These are phyloP conservation scores for Coemansia sp. DNA, from an alignment of 192 early-diverging fungal species.

Conservation along the genomic window DNA sequence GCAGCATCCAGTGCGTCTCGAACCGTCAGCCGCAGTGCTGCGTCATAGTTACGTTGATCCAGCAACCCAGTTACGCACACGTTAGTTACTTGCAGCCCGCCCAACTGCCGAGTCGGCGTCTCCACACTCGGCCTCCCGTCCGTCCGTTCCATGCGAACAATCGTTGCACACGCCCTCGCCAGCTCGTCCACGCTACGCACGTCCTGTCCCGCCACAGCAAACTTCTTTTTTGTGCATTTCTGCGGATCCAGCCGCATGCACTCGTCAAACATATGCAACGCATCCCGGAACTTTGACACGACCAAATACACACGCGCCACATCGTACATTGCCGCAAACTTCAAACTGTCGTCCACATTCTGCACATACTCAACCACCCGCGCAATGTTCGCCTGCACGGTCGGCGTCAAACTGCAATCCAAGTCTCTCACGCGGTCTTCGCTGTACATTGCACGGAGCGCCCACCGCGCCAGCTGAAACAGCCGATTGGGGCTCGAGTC, in stretches of 20 bases:
- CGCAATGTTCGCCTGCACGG: constrained; percentile 11
- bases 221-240: constrained; percentile 10
- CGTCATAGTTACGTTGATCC: constrained; percentile 11
- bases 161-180: constrained; percentile 17
- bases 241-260: constrained; percentile 24
- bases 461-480: constrained; percentile 29
- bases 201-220: constrained; percentile 8
- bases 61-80: background rate
- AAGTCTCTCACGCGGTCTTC: constrained; percentile 27
- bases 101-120: constrained; percentile 19
- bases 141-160: background rate
- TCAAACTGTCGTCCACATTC: background rate
- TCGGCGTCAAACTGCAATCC: background rate
- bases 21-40: constrained; percentile 15
- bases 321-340: constrained; percentile 27
- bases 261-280: constrained; percentile 18
- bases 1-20: background rate
- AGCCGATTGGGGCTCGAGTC: background rate
- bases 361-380: constrained; percentile 7
- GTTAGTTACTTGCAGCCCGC: constrained; percentile 14
- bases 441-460: constrained; percentile 37
- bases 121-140: background rate
- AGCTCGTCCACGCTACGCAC: constrained; percentile 38
- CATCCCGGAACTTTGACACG: constrained; percentile 10
- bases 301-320: constrained; percentile 30